These are phyloP conservation scores for Tylopilus subfusipes DNA, from an alignment of 768 basidiomycete species.

Conservation along the genomic window DNA sequence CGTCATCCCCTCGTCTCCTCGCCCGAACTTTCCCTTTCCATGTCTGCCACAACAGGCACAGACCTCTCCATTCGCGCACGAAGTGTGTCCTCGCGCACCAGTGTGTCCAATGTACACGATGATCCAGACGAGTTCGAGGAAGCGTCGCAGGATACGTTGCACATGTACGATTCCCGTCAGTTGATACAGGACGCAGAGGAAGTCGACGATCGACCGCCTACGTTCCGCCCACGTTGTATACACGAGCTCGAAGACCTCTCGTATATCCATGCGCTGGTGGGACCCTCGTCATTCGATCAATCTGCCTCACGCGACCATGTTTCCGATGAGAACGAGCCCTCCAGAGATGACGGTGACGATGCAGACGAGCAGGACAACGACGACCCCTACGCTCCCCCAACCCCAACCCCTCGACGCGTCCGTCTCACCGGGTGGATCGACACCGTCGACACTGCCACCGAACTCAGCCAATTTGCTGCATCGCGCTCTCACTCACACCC, in stretches of 20 bases:
- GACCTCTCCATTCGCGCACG: constrained; percentile 31
- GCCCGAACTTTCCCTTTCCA: constrained; percentile 31
- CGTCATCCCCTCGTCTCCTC: constrained; percentile 33
- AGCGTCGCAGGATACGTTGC: constrained; percentile 17
- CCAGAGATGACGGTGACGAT: neutral
- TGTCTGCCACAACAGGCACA: constrained; percentile 33
- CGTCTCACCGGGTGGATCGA: constrained; percentile 55
- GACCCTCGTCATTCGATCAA: constrained; percentile 1
- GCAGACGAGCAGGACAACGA: constrained; percentile 9
- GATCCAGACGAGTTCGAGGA: constrained; percentile 11
- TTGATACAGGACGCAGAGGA: constrained; percentile 33
- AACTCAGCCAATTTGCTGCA: constrained; percentile 48
- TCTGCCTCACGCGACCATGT: neutral
- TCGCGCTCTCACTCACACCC: constrained; percentile 18
- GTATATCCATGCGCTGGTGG: constrained; percentile 18
- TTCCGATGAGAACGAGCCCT: neutral
- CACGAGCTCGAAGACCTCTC: constrained; percentile 48
- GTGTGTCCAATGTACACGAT: constrained; percentile 11
- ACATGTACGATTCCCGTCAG: constrained; percentile 10
- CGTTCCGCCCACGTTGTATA: constrained; percentile 44
- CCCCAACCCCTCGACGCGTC: constrained; percentile 31
- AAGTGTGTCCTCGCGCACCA: constrained; percentile 25
- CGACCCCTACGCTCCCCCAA: constrained; percentile 17
- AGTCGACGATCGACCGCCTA: constrained; percentile 25
- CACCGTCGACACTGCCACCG: constrained; percentile 48